phyloP scores from a whole-genome alignment of 805 yeast genomes.

The Priceomyces carsonii region DNA sequence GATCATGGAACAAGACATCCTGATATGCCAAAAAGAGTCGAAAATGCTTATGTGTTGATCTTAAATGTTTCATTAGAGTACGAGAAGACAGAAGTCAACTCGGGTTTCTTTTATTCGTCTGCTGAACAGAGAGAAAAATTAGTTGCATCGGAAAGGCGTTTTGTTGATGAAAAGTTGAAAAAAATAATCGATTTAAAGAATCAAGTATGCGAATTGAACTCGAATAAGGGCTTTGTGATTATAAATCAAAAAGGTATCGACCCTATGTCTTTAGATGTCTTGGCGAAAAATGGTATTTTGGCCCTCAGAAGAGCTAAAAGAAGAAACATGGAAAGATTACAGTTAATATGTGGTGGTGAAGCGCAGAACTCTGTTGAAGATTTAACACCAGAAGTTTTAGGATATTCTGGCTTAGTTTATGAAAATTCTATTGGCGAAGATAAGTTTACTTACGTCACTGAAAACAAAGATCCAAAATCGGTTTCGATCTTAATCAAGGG shows the following conservation, averaged over 20 bases:
- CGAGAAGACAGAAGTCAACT: slow-evolving; percentile 96
- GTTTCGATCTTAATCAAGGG: slow-evolving; percentile 93
- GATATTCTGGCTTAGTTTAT: slow-evolving; percentile 86
- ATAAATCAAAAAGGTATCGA: slow-evolving; percentile 98
- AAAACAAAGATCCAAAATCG: slow-evolving; percentile 83
- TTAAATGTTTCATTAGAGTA: slow-evolving; percentile 94
- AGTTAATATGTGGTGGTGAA: slow-evolving; percentile 93
- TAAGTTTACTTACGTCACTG: slow-evolving; percentile 93
- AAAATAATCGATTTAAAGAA: slow-evolving; percentile 93
- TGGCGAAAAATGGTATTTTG: slow-evolving; percentile 89
- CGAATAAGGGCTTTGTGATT: slow-evolving; percentile 80
- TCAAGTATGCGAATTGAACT: slow-evolving; percentile 78
- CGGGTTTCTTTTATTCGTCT: slow-evolving; percentile 89
- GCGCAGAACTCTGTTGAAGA: slow-evolving; percentile 98
- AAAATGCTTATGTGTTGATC: slow-evolving; percentile 81
- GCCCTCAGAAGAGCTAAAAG: slow-evolving; percentile 98
- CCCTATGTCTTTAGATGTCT: slow-evolving; percentile 93
- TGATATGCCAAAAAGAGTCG: slow-evolving; percentile 91
- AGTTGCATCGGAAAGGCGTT: slow-evolving; percentile 89
- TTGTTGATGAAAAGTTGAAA: slow-evolving; percentile 89
- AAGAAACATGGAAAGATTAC: slow-evolving; percentile 98
- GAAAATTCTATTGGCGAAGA: slow-evolving; percentile 97
- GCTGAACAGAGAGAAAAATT: slow-evolving; percentile 96
- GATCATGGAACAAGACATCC: slow-evolving; percentile 99
- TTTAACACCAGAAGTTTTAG: slow-evolving; percentile 73